These are phyloP conservation scores for Phylloporus sp. DNA, from an alignment of 768 basidiomycete genomes.

Conservation along the genomic window DNA sequence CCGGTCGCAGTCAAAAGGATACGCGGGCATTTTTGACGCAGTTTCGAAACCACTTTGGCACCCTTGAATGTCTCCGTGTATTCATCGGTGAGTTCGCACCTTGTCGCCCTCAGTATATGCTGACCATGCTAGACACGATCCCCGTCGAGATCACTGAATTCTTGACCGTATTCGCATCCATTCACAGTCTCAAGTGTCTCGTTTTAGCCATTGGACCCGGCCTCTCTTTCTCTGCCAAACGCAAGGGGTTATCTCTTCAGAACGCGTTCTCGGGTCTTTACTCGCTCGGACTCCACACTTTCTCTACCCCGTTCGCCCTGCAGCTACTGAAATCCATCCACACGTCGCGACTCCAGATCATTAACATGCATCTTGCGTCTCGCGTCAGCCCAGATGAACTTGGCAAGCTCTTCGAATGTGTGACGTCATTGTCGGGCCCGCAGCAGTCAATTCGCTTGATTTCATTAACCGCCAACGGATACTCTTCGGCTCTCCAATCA, in stretches of 20 bases:
- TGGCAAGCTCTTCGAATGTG: conserved; percentile 1
- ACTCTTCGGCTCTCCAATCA: conserved; percentile 10
- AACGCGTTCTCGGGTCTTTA: conserved; percentile 5
- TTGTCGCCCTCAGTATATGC: background rate
- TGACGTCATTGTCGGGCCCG: conserved; percentile 6
- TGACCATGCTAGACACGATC: conserved; percentile 7
- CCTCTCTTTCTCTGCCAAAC: conserved; percentile 6
- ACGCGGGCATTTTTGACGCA: conserved; percentile 9
- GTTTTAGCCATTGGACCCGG: conserved; percentile 16
- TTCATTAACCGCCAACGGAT: conserved; percentile 10
- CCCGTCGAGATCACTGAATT: conserved; percentile 16
- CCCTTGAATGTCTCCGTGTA: conserved; percentile 12
- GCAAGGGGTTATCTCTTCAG: conserved; percentile 6
- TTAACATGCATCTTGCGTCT: conserved; percentile 15
- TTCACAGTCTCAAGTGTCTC: conserved; percentile 14
- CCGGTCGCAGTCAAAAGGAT: conserved; percentile 13
- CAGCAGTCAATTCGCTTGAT: conserved; percentile 6
- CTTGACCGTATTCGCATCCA: conserved; percentile 8
- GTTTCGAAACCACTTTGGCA: conserved; percentile 10
- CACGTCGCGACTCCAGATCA: conserved; percentile 8
- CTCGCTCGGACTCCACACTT: conserved; percentile 14
- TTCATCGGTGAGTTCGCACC: conserved; percentile 13
- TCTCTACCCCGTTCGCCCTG: conserved; percentile 6
- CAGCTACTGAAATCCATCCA: conserved; percentile 8
- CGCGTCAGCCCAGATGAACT: conserved; percentile 7